Evolutionary conservation across 2,329 filamentous ascomycete genomes (phyloP).

Genomic region (Colletotrichum eleusines): DNA sequence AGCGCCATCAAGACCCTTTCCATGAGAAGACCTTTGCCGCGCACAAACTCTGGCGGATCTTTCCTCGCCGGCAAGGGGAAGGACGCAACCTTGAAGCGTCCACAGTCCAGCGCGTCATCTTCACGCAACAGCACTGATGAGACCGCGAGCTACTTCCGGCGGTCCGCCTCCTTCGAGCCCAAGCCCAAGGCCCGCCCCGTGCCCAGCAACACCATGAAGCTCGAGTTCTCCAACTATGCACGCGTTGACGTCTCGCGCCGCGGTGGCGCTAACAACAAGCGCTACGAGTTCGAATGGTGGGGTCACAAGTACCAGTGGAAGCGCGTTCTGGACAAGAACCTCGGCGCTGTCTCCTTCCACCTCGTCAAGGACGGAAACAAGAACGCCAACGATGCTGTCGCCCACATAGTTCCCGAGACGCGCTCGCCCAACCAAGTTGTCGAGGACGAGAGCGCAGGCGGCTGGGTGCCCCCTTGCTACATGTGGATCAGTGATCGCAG

Average conservation of each 20-base stretch:
- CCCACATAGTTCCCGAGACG: constrained; percentile 86
- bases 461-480: constrained; percentile 90
- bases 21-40: constrained; percentile 52
- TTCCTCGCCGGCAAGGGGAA: constrained; percentile 46
- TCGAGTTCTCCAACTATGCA: constrained; percentile 98
- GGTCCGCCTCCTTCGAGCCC: constrained; percentile 49
- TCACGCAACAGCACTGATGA: constrained; percentile 51
- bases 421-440: constrained; percentile 77
- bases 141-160: constrained; percentile 45
- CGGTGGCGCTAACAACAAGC: constrained; percentile 74
- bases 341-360: constrained; percentile 80
- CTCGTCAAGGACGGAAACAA: constrained; percentile 75
- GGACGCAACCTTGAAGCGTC: constrained; percentile 45
- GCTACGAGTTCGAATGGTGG: constrained; percentile 96
- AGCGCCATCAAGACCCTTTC: constrained; percentile 62
- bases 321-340: constrained; percentile 76
- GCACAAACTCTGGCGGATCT: constrained; percentile 52
- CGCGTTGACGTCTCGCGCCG: constrained; percentile 84
- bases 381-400: constrained; percentile 66
- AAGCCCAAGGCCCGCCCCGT: constrained; percentile 54
- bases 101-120: constrained; percentile 52
- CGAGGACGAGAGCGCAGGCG: constrained; percentile 81
- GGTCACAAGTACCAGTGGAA: constrained; percentile 88
- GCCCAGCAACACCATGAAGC: constrained; percentile 83
- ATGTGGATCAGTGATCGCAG: constrained; percentile 87